phyloP scores from a whole-genome alignment of 208 protist species.

The Jaenimonas drosophilae region DNA sequence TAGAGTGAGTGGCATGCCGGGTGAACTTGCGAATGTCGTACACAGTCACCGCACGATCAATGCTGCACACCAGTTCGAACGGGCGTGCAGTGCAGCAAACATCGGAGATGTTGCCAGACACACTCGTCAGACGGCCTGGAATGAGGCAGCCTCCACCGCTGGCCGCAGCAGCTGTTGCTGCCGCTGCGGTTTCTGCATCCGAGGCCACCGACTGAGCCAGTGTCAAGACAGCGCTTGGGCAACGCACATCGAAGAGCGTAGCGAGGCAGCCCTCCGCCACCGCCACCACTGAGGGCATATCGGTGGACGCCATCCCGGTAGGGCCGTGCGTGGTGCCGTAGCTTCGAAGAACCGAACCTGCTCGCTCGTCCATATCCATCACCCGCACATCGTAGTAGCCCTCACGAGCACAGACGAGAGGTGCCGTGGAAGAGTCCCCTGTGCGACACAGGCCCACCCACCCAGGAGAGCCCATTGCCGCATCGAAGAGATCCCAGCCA shows the following conservation, averaged over 20 bases:
- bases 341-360: constrained; percentile 25
- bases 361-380: constrained; percentile 18
- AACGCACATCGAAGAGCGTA: constrained; percentile 64
- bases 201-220: constrained; percentile 3
- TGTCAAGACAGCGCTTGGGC: constrained; percentile 33
- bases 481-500: too few relatives aligned
- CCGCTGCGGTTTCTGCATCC: neutral
- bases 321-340: constrained; percentile 63
- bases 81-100: constrained; percentile 40
- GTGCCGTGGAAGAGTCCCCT: constrained; percentile 1
- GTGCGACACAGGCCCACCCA: constrained; percentile 31
- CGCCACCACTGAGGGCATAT: constrained; percentile 20
- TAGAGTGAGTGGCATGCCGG: constrained; percentile 36
- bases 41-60: constrained; percentile 59
- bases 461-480: constrained; percentile 20
- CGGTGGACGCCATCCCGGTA: constrained; percentile 31
- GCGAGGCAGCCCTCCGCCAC: constrained; percentile 58
- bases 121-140: constrained; percentile 46
- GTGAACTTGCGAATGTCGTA: constrained; percentile 78
- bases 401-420: constrained; percentile 40
- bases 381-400: constrained; percentile 59
- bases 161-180: neutral
- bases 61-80: constrained; percentile 43
- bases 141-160: constrained; percentile 8
- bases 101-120: constrained; percentile 26